Conservation (phyloP, 1,284 basidiomycete genomes). For the Coniferiporia sulphurascens region DNA sequence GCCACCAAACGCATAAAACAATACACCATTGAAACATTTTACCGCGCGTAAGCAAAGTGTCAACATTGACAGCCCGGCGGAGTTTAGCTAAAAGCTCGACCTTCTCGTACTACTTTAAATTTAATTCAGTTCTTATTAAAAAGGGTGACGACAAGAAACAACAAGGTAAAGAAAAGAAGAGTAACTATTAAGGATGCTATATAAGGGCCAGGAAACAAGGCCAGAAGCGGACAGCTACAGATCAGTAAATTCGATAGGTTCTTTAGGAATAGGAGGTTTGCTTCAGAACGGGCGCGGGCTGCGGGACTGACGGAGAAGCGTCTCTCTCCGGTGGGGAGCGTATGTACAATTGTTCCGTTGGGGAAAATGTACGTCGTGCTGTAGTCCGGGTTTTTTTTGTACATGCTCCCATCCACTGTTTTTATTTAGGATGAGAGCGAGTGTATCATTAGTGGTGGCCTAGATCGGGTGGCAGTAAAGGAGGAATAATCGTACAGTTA, state of each 20-base stretch:
- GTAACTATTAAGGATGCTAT: neutral
- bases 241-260: neutral
- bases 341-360: slow-evolving; percentile 3
- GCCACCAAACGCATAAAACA: no score
- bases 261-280: neutral
- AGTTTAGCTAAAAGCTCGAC: no score
- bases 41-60: no score
- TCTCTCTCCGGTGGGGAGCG: neutral
- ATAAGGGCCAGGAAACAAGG: slow-evolving; percentile 1
- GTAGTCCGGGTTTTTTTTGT: slow-evolving; percentile 10
- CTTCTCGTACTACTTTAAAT: no score
- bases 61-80: no score
- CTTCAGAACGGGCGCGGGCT: neutral
- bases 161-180: neutral
- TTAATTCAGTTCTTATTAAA: neutral
- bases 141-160: neutral
- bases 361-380: slow-evolving; percentile 3
- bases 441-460: neutral
- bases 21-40: no score
- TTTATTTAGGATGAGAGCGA: neutral
- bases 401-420: slow-evolving; percentile 6
- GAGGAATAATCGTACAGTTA: neutral
- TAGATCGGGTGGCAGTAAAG: neutral
- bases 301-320: neutral
- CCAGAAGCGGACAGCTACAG: neutral